Evolutionary conservation across 352 stramenopile genomes (phyloP).

Genomic region (Pythium grandisporangium): DNA sequence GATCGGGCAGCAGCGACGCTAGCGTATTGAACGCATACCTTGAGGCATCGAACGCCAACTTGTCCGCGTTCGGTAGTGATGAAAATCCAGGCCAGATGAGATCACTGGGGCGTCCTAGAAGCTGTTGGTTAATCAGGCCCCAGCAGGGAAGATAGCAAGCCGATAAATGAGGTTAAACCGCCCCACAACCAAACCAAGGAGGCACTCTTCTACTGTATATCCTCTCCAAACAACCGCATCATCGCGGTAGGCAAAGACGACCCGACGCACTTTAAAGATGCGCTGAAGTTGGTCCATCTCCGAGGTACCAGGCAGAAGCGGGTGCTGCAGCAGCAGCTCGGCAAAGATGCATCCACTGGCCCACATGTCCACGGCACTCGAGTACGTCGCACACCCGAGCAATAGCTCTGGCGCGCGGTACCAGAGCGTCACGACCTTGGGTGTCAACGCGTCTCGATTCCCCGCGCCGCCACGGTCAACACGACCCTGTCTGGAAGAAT

Average conservation of each 20-base stretch:
- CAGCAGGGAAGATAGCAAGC: too few relatives aligned
- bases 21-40: slow-evolving; percentile 31
- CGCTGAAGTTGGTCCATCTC: slow-evolving; percentile 56
- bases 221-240: too few relatives aligned
- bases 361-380: slow-evolving; percentile 90
- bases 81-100: slow-evolving; percentile 48
- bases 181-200: background rate
- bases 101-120: slow-evolving; percentile 53
- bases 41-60: slow-evolving; percentile 22
- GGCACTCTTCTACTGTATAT: background rate
- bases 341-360: slow-evolving; percentile 53
- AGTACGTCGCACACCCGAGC: slow-evolving; percentile 81
- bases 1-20: slow-evolving; percentile 18
- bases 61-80: slow-evolving; percentile 25
- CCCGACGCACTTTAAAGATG: slow-evolving; percentile 48
- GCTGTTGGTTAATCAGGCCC: too few relatives aligned
- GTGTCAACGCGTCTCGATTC: slow-evolving; percentile 30
- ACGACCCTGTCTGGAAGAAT: slow-evolving; percentile 88
- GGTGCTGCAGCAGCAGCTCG: slow-evolving; percentile 43
- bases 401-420: slow-evolving; percentile 92
- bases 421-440: slow-evolving; percentile 93
- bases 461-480: slow-evolving; percentile 21
- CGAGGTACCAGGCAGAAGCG: slow-evolving; percentile 48
- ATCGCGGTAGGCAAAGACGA: too few relatives aligned
- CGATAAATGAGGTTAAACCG: too few relatives aligned